Conservation (phyloP, 129 eudicot species). For the Chrysanthemum lavandulifolium region DNA sequence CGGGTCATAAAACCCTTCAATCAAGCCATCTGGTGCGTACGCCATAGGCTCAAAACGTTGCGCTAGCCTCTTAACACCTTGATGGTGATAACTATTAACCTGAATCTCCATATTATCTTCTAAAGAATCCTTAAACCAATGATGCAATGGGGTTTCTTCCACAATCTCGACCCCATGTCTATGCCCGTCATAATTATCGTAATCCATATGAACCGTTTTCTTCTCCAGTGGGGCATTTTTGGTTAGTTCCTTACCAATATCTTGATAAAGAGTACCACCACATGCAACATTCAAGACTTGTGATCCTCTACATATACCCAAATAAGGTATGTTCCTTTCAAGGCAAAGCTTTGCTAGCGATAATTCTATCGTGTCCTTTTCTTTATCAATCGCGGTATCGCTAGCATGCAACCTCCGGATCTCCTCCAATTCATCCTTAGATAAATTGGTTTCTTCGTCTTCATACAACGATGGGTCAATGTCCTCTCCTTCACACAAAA, state of each 20-base stretch:
- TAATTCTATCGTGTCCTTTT: slow-evolving; percentile 80
- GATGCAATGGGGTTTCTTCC: slow-evolving; percentile 65
- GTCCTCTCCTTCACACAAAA: slow-evolving; percentile 96
- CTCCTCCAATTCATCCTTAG: slow-evolving; percentile 69
- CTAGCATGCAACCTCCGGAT: slow-evolving; percentile 57
- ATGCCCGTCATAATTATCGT: slow-evolving; percentile 86
- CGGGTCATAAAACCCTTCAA: slow-evolving; percentile 94
- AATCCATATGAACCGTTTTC: slow-evolving; percentile 73
- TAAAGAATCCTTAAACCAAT: slow-evolving; percentile 74
- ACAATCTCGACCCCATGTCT: slow-evolving; percentile 68
- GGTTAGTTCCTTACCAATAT: slow-evolving; percentile 62
- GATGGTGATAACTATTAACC: slow-evolving; percentile 97
- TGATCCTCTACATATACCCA: slow-evolving; percentile 94
- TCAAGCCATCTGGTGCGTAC: slow-evolving; percentile 77
- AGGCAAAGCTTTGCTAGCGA: slow-evolving; percentile 79
- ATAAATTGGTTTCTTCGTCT: slow-evolving; percentile 40
- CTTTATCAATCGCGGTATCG: slow-evolving; percentile 87
- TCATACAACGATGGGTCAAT: slow-evolving; percentile 79
- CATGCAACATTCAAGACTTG: slow-evolving; percentile 89
- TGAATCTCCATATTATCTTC: slow-evolving; percentile 51
- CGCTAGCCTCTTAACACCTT: slow-evolving; percentile 85
- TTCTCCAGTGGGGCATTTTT: slow-evolving; percentile 30
- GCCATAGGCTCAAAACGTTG: slow-evolving; percentile 88
- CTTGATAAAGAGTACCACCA: slow-evolving; percentile 88
- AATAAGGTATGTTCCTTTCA: slow-evolving; percentile 82